Evolutionary conservation across 2,329 filamentous ascomycete genomes (phyloP).

Genomic region (Fonsecaea erecta): DNA sequence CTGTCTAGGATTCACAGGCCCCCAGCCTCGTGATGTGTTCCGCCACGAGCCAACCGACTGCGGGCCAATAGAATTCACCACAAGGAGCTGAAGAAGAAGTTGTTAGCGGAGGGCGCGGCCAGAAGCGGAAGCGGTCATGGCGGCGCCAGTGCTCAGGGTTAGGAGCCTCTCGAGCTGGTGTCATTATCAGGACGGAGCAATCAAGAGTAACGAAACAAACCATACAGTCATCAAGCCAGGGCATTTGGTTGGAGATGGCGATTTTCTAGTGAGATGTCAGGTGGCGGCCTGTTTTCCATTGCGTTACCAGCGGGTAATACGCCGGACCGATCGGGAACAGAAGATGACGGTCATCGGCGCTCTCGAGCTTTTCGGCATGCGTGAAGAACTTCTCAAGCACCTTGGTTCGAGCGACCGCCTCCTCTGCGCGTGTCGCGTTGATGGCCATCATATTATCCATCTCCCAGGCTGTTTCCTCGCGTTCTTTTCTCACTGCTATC

Average conservation of each 20-base stretch:
- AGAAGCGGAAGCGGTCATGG: neutral
- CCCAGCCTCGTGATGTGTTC: slow-evolving; percentile 60
- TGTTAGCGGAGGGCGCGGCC: slow-evolving; percentile 9
- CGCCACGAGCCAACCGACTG: neutral
- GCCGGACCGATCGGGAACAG: too few relatives aligned
- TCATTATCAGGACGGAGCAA: neutral
- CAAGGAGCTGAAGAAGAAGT: slow-evolving; percentile 26
- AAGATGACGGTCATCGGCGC: too few relatives aligned
- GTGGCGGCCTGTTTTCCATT: too few relatives aligned
- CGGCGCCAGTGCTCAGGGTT: neutral
- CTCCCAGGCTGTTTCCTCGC: slow-evolving; percentile 68
- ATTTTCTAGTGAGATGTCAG: too few relatives aligned
- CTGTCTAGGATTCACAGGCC: slow-evolving; percentile 45
- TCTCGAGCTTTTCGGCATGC: too few relatives aligned
- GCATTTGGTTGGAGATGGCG: too few relatives aligned
- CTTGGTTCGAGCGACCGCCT: slow-evolving; percentile 57
- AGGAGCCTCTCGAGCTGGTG: neutral
- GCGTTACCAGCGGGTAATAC: too few relatives aligned
- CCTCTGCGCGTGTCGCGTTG: slow-evolving; percentile 68
- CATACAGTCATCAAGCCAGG: neutral
- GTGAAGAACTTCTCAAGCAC: slow-evolving; percentile 41
- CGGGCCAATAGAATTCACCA: slow-evolving; percentile 12
- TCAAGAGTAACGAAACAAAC: neutral
- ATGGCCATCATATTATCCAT: slow-evolving; percentile 75
- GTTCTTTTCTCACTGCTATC: slow-evolving; percentile 74